phyloP scores from a whole-genome alignment of 352 stramenopile genomes.

The Globisporangium nagaii region DNA sequence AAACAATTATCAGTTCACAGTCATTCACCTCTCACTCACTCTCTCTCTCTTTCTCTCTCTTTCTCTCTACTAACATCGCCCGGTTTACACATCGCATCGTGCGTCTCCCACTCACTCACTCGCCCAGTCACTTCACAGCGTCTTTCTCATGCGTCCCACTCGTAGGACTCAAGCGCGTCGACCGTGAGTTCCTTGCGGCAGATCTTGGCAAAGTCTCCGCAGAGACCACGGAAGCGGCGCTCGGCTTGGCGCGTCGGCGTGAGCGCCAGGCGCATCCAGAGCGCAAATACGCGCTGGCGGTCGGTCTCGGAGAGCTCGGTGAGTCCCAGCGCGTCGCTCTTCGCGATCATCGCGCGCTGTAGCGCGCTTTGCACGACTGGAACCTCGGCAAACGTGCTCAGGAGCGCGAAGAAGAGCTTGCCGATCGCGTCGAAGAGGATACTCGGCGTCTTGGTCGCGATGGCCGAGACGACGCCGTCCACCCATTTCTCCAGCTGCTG shows the following conservation, averaged over 20 bases:
- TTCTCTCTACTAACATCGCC: not conserved
- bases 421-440: conserved; percentile 50
- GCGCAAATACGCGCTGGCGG: conserved; percentile 43
- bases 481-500: conserved; percentile 47
- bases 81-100: too few relatives aligned
- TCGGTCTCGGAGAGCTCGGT: conserved; percentile 30
- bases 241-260: conserved; percentile 46
- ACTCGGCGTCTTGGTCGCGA: conserved; percentile 50
- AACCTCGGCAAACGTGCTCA: conserved; percentile 34
- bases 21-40: too few relatives aligned
- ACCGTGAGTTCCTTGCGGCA: conserved; percentile 61
- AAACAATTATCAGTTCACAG: too few relatives aligned
- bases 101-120: too few relatives aligned
- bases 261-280: conserved; percentile 53
- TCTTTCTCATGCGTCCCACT: conserved; percentile 26
- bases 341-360: conserved; percentile 22
- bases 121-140: too few relatives aligned
- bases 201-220: conserved; percentile 68
- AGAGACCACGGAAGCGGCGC: conserved; percentile 53
- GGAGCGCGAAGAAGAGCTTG: conserved; percentile 46
- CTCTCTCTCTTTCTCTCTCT: conserved; percentile 14
- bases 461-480: conserved; percentile 34
- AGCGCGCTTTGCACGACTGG: conserved; percentile 26
- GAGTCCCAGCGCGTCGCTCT: conserved; percentile 33
- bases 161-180: conserved; percentile 49